Base-by-base conservation (phyloP, 1,139 yeast genomes). In the Meyerozyma athensensis region DNA sequence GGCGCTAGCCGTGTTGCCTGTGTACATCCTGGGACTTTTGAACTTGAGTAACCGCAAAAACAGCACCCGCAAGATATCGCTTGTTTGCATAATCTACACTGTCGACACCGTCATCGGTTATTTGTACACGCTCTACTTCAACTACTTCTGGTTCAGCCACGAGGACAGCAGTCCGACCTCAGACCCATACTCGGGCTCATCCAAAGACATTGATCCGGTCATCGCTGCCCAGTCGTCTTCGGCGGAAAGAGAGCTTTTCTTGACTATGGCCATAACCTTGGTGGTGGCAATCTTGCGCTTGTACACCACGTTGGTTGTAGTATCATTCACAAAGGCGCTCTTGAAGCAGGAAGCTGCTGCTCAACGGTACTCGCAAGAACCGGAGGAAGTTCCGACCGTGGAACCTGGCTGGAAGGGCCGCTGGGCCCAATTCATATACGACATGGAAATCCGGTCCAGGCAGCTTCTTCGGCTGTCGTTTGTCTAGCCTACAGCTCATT, bases 81-180 rank as follows among this genome's bases (percentile, higher is more conserved):
- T 80, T 23, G 80, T 84, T 24, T 73, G 86, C 9, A 62, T 84
- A 35, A 56, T 81, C 1, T 92, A 81, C 55, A 54, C 77, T 2
- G 41, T 76, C 14, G 97, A 90, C 56, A 81, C 95, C 1, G 36
- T 80, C 0, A 58, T 79, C 34, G 86, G 89, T 17, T 59, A 78
- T 20, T 61, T 82, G 5, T 87, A 83, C 60, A 86, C 95, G 9
- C 47, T 83, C 3, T 82, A 82, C 58, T 89, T 92, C 55, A 72
- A 82, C 12, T 69, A 73, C 39, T 74, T 79, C 45, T 90, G 97
- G 97, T 83, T 87, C 52, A 63, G 71, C 41, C 52, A 67, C 35
- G 78, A 68, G 51, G 67, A 65, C 40, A 47, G 46, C 13, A 42
- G 44, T 8, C 46, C 54, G 7, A 40, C 50, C 16, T 39, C 35